phyloP scores from a whole-genome alignment of 1,284 basidiomycete genomes.

The Afroboletus lepidellus region DNA sequence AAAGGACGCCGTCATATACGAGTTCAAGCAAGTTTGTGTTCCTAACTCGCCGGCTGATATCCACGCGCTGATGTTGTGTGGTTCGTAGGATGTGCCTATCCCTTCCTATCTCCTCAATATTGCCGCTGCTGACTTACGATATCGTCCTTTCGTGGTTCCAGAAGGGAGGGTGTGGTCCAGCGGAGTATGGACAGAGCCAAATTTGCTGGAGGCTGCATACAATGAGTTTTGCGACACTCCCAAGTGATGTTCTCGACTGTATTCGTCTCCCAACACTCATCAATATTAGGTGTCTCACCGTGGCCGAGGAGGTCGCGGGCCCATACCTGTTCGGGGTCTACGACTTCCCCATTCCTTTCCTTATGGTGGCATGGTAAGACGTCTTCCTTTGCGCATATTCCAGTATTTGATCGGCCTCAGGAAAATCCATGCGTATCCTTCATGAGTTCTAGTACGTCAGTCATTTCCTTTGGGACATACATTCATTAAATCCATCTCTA shows the following conservation, averaged over 20 bases:
- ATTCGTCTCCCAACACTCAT: neutral
- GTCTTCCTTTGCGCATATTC: neutral
- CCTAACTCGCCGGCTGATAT: neutral
- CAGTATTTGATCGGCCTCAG: conserved; percentile 34
- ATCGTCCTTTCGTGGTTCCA: conserved; percentile 63
- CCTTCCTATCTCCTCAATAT: conserved; percentile 89
- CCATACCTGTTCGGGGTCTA: conserved; percentile 89
- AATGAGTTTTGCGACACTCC: conserved; percentile 88
- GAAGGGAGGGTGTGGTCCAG: conserved; percentile 70
- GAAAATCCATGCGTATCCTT: conserved; percentile 87
- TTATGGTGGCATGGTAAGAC: conserved; percentile 80
- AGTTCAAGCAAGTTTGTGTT: conserved; percentile 64
- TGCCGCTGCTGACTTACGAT: conserved; percentile 78
- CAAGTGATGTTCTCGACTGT: conserved; percentile 40
- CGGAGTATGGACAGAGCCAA: conserved; percentile 91
- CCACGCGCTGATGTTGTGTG: neutral
- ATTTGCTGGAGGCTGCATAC: conserved; percentile 73
- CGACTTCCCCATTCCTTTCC: conserved; percentile 92
- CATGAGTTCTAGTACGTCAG: conserved; percentile 73
- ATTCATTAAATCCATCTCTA: conserved; percentile 24
- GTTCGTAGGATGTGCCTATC: conserved; percentile 69
- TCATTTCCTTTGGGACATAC: neutral
- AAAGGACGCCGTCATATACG: conserved; percentile 64
- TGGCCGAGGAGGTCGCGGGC: conserved; percentile 74
- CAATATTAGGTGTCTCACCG: conserved; percentile 61